A percentile compares a stretch with the other conserved stretches of the same genome.
Evolutionary conservation across 1,284 basidiomycete genomes (phyloP).

Genomic region (Leccinum insigne): DNA sequence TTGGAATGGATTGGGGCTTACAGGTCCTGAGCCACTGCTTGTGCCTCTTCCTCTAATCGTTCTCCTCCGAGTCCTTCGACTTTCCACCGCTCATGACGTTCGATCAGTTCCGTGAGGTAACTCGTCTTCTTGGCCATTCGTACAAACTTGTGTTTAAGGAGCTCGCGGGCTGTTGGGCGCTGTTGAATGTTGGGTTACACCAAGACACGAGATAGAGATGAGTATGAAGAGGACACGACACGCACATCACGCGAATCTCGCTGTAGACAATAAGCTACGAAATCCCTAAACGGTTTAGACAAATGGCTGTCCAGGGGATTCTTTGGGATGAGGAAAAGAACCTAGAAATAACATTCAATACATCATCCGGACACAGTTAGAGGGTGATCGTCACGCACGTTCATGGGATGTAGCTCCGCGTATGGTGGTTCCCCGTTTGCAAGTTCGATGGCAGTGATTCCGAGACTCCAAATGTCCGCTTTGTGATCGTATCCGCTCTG

Average conservation of each 20-base stretch:
- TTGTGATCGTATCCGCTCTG: constrained; percentile 99
- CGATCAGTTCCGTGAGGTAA: constrained; percentile 95
- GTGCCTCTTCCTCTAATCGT: constrained; percentile 35
- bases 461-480: constrained; percentile 97
- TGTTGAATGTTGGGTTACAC: constrained; percentile 35
- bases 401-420: constrained; percentile 98
- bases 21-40: constrained; percentile 58
- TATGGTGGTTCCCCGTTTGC: constrained; percentile 98
- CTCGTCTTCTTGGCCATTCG: constrained; percentile 92
- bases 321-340: constrained; percentile 97
- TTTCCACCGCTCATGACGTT: constrained; percentile 92
- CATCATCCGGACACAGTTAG: background rate
- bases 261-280: constrained; percentile 91
- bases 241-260: constrained; percentile 90
- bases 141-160: constrained; percentile 96
- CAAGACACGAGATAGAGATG: constrained; percentile 1
- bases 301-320: constrained; percentile 90
- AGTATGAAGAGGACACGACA: constrained; percentile 12
- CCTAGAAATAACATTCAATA: constrained; percentile 45
- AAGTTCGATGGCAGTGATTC: constrained; percentile 97
- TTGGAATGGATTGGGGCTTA: constrained; percentile 29
- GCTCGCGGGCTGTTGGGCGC: constrained; percentile 93
- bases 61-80: constrained; percentile 69
- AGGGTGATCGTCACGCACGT: constrained; percentile 50
- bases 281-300: constrained; percentile 92